phyloP scores from a whole-genome alignment of 768 basidiomycete genomes.

The Tulasnella sp. region DNA sequence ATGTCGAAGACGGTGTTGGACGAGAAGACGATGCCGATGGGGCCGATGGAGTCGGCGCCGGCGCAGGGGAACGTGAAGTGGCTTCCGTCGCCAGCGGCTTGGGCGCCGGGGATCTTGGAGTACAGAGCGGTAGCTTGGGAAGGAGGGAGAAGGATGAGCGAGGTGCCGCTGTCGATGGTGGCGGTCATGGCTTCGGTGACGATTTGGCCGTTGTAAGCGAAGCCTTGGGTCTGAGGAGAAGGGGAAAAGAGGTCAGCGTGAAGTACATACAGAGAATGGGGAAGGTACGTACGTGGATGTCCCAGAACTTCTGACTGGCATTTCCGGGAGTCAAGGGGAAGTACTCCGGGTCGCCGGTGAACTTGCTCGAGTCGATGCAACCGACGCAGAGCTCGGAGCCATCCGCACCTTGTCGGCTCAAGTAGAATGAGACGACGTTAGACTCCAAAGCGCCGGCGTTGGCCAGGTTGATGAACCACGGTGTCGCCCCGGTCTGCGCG shows the following conservation, averaged over 20 bases:
- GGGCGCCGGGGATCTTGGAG: too few species aligned
- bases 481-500: constrained; percentile 11
- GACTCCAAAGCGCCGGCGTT: constrained; percentile 16
- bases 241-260: neutral
- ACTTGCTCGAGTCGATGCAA: constrained; percentile 2
- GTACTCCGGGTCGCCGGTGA: neutral
- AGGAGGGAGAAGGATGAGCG: too few species aligned
- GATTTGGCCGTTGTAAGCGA: too few species aligned
- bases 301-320: neutral
- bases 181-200: too few species aligned
- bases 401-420: neutral
- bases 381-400: constrained; percentile 10
- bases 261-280: neutral
- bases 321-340: neutral
- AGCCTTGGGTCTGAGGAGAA: neutral
- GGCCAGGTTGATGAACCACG: constrained; percentile 20
- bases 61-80: too few species aligned
- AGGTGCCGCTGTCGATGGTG: too few species aligned
- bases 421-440: constrained; percentile 22
- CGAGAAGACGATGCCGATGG: too few species aligned
- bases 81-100: too few species aligned
- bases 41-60: too few species aligned
- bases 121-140: too few species aligned
- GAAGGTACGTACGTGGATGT: too few species aligned
- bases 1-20: too few species aligned